A percentile compares a stretch with the other conserved stretches of the same genome.
Conservation (phyloP, 2,329 filamentous ascomycete species). For the Phialophora verrucosa region DNA sequence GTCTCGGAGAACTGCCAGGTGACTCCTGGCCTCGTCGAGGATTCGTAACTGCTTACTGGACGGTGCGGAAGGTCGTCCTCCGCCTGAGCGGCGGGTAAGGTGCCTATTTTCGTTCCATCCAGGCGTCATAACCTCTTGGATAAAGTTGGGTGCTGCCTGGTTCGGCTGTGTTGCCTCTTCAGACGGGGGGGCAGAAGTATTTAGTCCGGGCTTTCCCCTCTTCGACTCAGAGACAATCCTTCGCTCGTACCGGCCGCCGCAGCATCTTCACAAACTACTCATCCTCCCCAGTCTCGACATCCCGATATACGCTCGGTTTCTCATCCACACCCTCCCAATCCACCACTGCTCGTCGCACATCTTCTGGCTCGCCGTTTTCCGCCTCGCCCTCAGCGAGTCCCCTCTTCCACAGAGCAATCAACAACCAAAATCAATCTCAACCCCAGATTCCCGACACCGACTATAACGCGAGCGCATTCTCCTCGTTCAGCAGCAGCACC, state of each 20-base stretch:
- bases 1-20: too few species aligned
- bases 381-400: slow-evolving; percentile 55
- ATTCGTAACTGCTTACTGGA: too few species aligned
- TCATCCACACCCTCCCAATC: slow-evolving; percentile 48
- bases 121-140: too few species aligned
- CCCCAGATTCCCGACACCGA: slow-evolving; percentile 29
- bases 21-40: too few species aligned
- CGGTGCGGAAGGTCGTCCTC: too few species aligned
- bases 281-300: slow-evolving; percentile 35
- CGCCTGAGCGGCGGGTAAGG: too few species aligned
- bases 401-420: slow-evolving; percentile 71
- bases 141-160: too few species aligned
- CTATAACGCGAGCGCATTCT: slow-evolving; percentile 26
- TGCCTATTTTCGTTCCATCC: too few species aligned
- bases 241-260: slow-evolving; percentile 60
- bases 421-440: slow-evolving; percentile 22
- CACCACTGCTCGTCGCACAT: slow-evolving; percentile 42
- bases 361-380: slow-evolving; percentile 59
- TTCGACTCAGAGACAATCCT: too few species aligned
- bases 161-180: too few species aligned
- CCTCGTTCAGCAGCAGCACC: slow-evolving; percentile 28
- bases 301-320: slow-evolving; percentile 33
- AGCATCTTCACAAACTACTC: slow-evolving; percentile 42
- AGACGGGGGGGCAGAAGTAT: too few species aligned
- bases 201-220: too few species aligned